Conservation (phyloP, 352 stramenopile species). For the Pythium aristosporum region DNA sequence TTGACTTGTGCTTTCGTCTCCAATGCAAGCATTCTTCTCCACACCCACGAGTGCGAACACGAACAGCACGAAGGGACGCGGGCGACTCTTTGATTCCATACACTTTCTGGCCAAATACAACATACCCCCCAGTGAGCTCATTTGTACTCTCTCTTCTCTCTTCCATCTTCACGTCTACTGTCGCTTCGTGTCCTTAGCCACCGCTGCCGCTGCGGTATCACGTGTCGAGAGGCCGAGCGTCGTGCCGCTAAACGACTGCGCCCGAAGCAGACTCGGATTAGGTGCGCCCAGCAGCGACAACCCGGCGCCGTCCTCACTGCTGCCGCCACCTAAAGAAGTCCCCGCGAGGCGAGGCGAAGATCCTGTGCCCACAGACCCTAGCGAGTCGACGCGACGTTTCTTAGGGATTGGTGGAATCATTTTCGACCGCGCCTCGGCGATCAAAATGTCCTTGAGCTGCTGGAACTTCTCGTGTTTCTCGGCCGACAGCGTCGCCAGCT, state of each 20-base stretch:
- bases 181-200: neutral
- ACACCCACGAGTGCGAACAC: neutral
- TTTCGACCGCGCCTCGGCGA: conserved; percentile 63
- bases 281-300: conserved; percentile 15
- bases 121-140: no score
- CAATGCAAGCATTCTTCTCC: neutral
- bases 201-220: neutral
- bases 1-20: neutral
- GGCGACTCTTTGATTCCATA: conserved; percentile 3
- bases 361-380: conserved; percentile 1
- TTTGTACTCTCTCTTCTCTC: conserved; percentile 2
- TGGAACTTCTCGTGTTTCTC: conserved; percentile 76
- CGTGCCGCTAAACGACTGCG: conserved; percentile 20
- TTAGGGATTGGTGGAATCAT: conserved; percentile 19
- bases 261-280: conserved; percentile 13
- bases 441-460: conserved; percentile 69
- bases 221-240: neutral
- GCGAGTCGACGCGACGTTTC: conserved; percentile 25
- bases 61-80: conserved; percentile 21
- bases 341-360: conserved; percentile 11
- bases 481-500: conserved; percentile 51
- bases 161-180: conserved; percentile 4
- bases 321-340: neutral
- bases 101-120: neutral
- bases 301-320: neutral